These are phyloP conservation scores for Serendipita indica DNA, from an alignment of 768 basidiomycete genomes.

Conservation along the genomic window DNA sequence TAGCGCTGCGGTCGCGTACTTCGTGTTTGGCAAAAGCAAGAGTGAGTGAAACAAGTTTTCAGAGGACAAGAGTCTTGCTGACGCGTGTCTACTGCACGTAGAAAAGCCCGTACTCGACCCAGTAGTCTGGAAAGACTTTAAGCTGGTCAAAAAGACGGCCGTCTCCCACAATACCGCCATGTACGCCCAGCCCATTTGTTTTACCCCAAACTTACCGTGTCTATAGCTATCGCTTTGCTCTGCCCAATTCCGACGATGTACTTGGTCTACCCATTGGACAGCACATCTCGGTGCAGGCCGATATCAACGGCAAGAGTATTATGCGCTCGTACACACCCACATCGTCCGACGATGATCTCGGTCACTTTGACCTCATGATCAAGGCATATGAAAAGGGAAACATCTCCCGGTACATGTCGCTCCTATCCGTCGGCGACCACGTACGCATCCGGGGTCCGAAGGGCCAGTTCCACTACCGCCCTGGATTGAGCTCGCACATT, in stretches of 20 bases:
- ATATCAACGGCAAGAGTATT: constrained; percentile 82
- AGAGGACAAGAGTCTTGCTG: not conserved
- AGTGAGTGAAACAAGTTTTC: not conserved
- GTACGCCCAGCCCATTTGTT: constrained; percentile 30
- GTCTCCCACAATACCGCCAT: constrained; percentile 94
- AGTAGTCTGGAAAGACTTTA: constrained; percentile 65
- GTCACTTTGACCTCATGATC: constrained; percentile 91
- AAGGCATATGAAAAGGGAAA: constrained; percentile 99
- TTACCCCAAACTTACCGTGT: not conserved
- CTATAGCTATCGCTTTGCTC: constrained; percentile 75
- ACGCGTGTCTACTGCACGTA: constrained; percentile 26
- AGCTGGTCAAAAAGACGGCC: constrained; percentile 62
- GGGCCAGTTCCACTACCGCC: constrained; percentile 78
- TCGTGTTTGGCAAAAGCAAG: constrained; percentile 10
- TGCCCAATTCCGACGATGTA: constrained; percentile 56
- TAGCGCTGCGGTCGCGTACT: constrained; percentile 8
- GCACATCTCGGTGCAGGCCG: constrained; percentile 84
- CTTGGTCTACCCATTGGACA: constrained; percentile 94
- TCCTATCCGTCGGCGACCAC: constrained; percentile 75
- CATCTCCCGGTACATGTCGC: constrained; percentile 73
- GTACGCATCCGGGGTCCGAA: constrained; percentile 91
- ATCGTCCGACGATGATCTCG: constrained; percentile 80
- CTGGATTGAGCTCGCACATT: constrained; percentile 56
- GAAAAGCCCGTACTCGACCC: constrained; percentile 61
- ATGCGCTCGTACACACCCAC: constrained; percentile 92